Conservation (phyloP, 768 basidiomycete species). For the Leccinellum rugosiceps region DNA sequence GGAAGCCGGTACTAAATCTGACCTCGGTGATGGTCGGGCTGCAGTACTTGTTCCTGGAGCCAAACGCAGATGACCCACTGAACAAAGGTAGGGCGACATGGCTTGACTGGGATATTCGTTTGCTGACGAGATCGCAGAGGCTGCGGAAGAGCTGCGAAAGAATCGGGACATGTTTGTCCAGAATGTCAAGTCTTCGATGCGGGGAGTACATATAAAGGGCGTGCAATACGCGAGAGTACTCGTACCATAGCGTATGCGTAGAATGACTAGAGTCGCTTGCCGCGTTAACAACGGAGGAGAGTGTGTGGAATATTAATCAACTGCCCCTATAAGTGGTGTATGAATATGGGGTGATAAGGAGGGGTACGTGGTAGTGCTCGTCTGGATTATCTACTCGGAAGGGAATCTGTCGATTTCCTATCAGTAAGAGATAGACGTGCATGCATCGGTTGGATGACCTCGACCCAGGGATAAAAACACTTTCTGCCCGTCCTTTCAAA, state of each 20-base stretch:
- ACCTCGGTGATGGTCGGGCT: slow-evolving; percentile 98
- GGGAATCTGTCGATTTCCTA: slow-evolving; percentile 53
- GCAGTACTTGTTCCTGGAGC: slow-evolving; percentile 97
- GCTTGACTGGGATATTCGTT: background rate
- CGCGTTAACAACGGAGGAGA: too few species aligned
- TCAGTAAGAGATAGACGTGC: slow-evolving; percentile 1
- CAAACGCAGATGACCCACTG: slow-evolving; percentile 96
- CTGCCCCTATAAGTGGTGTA: slow-evolving; percentile 95
- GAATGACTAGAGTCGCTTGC: slow-evolving; percentile 9
- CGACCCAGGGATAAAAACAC: slow-evolving; percentile 89
- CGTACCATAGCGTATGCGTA: slow-evolving; percentile 35
- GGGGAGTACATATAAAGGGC: slow-evolving; percentile 74
- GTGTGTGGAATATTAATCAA: slow-evolving; percentile 31
- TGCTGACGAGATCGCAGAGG: slow-evolving; percentile 56
- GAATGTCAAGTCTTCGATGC: slow-evolving; percentile 88
- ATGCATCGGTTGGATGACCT: slow-evolving; percentile 46
- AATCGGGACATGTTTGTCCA: slow-evolving; percentile 78
- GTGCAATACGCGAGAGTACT: slow-evolving; percentile 77
- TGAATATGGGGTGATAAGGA: slow-evolving; percentile 88
- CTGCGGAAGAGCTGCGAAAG: slow-evolving; percentile 90
- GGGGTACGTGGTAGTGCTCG: slow-evolving; percentile 88
- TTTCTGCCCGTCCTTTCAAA: slow-evolving; percentile 60
- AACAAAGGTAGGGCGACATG: slow-evolving; percentile 82
- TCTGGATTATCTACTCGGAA: slow-evolving; percentile 69
- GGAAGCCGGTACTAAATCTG: slow-evolving; percentile 98